A percentile compares a stretch with the other conserved stretches of the same genome.
Conservation (phyloP, 2,329 filamentous ascomycete genomes). For the Allantophomopsis lycopodina region DNA sequence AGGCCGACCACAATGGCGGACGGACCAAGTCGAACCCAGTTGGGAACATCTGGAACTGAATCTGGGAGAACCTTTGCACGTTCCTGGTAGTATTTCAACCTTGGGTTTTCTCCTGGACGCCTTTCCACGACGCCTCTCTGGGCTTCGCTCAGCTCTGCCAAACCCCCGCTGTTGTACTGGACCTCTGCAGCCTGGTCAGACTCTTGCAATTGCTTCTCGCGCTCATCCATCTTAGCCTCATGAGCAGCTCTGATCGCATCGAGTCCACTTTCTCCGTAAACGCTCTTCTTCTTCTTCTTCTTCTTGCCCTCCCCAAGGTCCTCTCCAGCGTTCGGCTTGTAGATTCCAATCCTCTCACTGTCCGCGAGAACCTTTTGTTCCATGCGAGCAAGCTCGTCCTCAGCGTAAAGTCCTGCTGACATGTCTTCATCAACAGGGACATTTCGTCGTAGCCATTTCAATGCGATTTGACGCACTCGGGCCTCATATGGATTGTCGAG, state of each 20-base stretch:
- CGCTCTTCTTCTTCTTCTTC: constrained; percentile 17
- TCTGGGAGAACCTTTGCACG: constrained; percentile 34
- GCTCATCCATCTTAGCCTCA: constrained; percentile 27
- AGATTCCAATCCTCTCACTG: constrained; percentile 14
- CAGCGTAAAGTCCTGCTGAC: constrained; percentile 46
- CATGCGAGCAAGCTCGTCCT: constrained; percentile 44
- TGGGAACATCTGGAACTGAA: constrained; percentile 34
- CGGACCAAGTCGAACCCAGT: constrained; percentile 40
- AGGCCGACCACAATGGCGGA: constrained; percentile 32
- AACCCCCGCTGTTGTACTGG: constrained; percentile 11
- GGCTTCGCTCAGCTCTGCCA: constrained; percentile 4
- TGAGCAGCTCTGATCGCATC: constrained; percentile 42
- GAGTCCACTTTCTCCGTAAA: constrained; percentile 43
- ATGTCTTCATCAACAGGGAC: constrained; percentile 44
- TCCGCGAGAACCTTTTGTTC: constrained; percentile 23
- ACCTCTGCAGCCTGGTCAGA: constrained; percentile 25
- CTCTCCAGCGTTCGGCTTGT: constrained; percentile 12
- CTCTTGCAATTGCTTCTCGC: constrained; percentile 23
- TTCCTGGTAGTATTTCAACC: constrained; percentile 19
- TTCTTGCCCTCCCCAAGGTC: constrained; percentile 1
- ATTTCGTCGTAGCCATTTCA: constrained; percentile 39
- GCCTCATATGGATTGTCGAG: constrained; percentile 5
- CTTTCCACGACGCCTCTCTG: constrained; percentile 11
- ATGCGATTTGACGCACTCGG: constrained; percentile 27
- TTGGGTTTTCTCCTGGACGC: constrained; percentile 12